phyloP scores from a whole-genome alignment of 2,329 filamentous ascomycete genomes.

The Exophiala oligosperma region DNA sequence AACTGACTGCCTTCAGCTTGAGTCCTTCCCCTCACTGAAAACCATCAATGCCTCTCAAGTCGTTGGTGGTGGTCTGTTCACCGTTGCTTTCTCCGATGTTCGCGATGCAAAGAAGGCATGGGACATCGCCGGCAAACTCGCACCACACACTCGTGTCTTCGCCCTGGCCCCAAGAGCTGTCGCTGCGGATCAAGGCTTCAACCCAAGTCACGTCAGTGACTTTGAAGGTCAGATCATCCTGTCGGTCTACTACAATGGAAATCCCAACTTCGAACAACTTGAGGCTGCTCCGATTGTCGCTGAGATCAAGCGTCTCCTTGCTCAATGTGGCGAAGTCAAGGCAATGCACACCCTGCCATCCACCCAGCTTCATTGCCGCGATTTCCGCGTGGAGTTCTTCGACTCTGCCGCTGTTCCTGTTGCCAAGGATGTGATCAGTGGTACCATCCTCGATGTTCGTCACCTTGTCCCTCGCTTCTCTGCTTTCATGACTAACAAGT shows the following conservation, averaged over 20 bases:
- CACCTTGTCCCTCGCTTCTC: background rate
- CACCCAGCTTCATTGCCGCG: conserved; percentile 34
- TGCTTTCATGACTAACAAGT: conserved; percentile 7
- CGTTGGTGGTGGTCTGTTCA: conserved; percentile 45
- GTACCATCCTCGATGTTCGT: conserved; percentile 23
- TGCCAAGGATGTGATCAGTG: conserved; percentile 38
- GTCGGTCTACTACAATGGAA: conserved; percentile 45
- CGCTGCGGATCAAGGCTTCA: conserved; percentile 33
- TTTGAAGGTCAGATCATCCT: conserved; percentile 60
- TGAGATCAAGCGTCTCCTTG: conserved; percentile 43
- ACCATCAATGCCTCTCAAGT: conserved; percentile 40
- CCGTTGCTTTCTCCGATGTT: conserved; percentile 61
- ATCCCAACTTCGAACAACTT: conserved; percentile 7
- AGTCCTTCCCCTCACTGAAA: conserved; percentile 35
- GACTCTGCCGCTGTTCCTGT: conserved; percentile 39
- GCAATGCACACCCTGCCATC: conserved; percentile 34
- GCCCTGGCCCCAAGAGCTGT: conserved; percentile 50
- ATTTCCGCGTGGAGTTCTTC: conserved; percentile 43
- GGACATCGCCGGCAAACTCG: conserved; percentile 46
- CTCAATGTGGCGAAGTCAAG: conserved; percentile 41
- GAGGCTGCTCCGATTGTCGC: conserved; percentile 43
- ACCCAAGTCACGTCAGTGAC: conserved; percentile 36
- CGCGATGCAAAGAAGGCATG: conserved; percentile 57
- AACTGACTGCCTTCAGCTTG: conserved; percentile 25
- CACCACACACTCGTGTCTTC: conserved; percentile 49